A percentile compares a stretch with the other conserved stretches of the same genome.
Conservation (phyloP, 139 green algal species). For the Zygnema circumcarinatum region DNA sequence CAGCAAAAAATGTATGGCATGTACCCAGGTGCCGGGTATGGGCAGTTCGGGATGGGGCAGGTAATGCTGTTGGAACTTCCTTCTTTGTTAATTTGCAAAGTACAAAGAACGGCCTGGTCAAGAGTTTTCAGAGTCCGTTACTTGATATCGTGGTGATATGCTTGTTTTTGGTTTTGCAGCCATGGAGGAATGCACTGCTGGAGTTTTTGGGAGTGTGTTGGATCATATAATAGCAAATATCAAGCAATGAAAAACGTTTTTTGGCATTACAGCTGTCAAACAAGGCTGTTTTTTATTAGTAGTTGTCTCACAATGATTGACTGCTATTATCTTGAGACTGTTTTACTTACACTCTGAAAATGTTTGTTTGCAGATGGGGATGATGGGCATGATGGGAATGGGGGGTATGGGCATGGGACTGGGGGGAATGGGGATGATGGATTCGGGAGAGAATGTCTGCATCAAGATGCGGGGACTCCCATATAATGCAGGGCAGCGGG, state of each 20-base stretch:
- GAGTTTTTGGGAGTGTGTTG: too few species aligned
- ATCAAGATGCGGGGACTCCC: constrained; percentile 64
- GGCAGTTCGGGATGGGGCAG: constrained; percentile 2
- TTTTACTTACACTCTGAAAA: too few species aligned
- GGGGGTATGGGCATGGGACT: constrained; percentile 25
- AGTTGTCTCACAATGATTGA: too few species aligned
- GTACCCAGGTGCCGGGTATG: constrained; percentile 20
- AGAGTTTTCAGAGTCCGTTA: not conserved
- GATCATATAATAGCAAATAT: too few species aligned
- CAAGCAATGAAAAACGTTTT: too few species aligned
- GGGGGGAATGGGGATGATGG: not conserved
- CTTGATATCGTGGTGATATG: too few species aligned
- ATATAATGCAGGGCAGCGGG: constrained; percentile 55
- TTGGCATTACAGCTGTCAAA: too few species aligned
- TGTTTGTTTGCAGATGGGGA: constrained; percentile 4
- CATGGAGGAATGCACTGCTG: too few species aligned
- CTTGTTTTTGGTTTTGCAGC: too few species aligned
- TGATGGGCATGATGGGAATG: constrained; percentile 52
- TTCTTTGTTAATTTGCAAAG: not conserved
- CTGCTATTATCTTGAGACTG: too few species aligned
- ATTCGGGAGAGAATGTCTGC: constrained; percentile 43
- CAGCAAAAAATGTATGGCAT: constrained; percentile 55
- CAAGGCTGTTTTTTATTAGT: too few species aligned
- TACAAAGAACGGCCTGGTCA: not conserved
- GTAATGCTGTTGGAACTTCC: not conserved